Conservation (phyloP, 768 basidiomycete species). For the Suillus tomentosus region DNA sequence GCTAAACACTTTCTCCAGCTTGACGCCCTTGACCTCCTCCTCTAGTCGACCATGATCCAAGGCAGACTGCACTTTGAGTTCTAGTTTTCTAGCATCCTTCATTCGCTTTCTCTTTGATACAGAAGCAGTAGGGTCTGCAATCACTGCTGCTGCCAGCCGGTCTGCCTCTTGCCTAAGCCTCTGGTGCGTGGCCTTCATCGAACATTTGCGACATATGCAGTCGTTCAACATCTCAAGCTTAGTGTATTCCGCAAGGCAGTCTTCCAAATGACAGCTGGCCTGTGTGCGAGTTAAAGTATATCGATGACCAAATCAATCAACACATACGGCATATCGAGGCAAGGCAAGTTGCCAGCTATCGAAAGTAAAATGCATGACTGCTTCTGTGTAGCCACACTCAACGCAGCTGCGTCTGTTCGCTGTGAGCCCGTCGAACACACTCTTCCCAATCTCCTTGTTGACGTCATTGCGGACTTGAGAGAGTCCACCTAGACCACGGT, state of each 20-base stretch:
- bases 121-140: constrained; percentile 47
- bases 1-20: constrained; percentile 75
- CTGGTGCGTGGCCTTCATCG: constrained; percentile 73
- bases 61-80: constrained; percentile 58
- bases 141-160: constrained; percentile 44
- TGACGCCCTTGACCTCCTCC: constrained; percentile 80
- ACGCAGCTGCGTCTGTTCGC: constrained; percentile 89
- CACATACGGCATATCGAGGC: constrained; percentile 61
- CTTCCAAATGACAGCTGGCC: constrained; percentile 72
- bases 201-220: constrained; percentile 91
- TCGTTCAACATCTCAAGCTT: constrained; percentile 86
- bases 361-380: constrained; percentile 89
- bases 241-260: constrained; percentile 88
- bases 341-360: constrained; percentile 83
- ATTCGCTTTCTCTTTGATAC: constrained; percentile 74
- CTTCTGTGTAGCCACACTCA: constrained; percentile 90
- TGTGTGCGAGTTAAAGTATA: constrained; percentile 30
- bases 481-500: constrained; percentile 70
- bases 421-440: constrained; percentile 87
- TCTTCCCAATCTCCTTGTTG: constrained; percentile 51
- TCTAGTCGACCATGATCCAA: constrained; percentile 78
- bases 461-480: constrained; percentile 27
- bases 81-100: constrained; percentile 70
- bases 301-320: constrained; percentile 12
- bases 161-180: constrained; percentile 65